A percentile compares a stretch with the other conserved stretches of the same genome.
Conservation (phyloP, 1,284 basidiomycete species). For the Melanopsichium pennsylvanicum region DNA sequence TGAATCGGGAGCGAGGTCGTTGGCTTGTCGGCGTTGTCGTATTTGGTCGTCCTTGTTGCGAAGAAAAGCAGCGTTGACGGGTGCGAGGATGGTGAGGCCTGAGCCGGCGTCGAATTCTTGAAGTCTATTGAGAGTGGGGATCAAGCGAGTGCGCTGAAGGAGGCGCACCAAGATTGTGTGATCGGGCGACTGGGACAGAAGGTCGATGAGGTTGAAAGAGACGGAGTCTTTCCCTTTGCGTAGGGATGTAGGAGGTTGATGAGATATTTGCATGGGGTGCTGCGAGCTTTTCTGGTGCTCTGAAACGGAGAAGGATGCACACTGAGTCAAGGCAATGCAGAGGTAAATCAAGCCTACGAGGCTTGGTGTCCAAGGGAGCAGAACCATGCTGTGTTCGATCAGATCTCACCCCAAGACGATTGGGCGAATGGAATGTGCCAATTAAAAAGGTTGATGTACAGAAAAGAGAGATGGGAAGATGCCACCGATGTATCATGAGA, state of each 20-base stretch:
- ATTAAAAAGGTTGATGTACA: too few relatives aligned
- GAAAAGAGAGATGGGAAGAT: too few relatives aligned
- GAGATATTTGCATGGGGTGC: slow-evolving; percentile 13
- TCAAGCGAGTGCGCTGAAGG: slow-evolving; percentile 83
- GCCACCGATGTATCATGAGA: too few relatives aligned
- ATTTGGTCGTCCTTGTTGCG: slow-evolving; percentile 34
- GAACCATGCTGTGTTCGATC: slow-evolving; percentile 5
- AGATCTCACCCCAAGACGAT: neutral
- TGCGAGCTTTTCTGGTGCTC: slow-evolving; percentile 1
- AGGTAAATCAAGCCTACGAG: slow-evolving; percentile 4
- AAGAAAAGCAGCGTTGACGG: slow-evolving; percentile 74
- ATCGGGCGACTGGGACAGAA: slow-evolving; percentile 77
- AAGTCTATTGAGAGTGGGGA: slow-evolving; percentile 89
- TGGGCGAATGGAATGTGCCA: too few relatives aligned
- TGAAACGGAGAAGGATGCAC: neutral
- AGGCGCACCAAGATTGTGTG: slow-evolving; percentile 81
- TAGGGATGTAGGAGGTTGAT: neutral
- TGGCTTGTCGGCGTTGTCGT: neutral
- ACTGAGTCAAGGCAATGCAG: neutral
- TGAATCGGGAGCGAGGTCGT: neutral
- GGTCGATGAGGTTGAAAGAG: slow-evolving; percentile 76
- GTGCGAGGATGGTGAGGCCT: slow-evolving; percentile 87
- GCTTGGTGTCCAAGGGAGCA: neutral
- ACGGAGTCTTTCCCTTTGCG: slow-evolving; percentile 18
- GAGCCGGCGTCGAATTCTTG: slow-evolving; percentile 67